Evolutionary conservation across 164 flowering plant species (phyloP).

Genomic region (Tetracentron sinense): DNA sequence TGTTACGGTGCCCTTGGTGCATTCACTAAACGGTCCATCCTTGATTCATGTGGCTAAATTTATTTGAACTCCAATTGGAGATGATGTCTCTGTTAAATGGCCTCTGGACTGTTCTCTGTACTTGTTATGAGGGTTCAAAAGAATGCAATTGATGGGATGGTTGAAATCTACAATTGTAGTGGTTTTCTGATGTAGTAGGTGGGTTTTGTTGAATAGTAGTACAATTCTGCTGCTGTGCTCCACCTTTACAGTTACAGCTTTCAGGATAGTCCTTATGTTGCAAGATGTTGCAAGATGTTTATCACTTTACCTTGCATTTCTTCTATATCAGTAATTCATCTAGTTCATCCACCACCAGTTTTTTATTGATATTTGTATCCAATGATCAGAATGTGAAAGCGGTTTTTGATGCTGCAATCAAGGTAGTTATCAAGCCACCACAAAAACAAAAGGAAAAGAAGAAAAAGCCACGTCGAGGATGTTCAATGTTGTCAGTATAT

Average conservation of each 20-base stretch:
- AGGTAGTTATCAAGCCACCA: slow-evolving; percentile 89
- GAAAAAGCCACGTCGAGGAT: slow-evolving; percentile 63
- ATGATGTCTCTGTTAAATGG: neutral
- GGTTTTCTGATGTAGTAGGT: neutral
- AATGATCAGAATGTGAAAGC: slow-evolving; percentile 85
- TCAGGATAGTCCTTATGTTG: neutral
- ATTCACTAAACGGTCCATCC: no score
- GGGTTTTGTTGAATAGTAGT: neutral
- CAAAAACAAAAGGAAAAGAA: slow-evolving; percentile 75
- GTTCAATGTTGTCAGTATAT: slow-evolving; percentile 57
- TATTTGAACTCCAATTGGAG: neutral
- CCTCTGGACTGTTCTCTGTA: no score
- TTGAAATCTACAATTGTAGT: neutral
- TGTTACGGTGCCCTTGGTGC: neutral
- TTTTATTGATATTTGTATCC: slow-evolving; percentile 1
- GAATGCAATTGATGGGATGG: neutral
- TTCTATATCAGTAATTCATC: neutral
- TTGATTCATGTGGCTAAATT: no score
- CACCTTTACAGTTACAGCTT: neutral
- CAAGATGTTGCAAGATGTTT: neutral
- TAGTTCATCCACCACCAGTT: neutral
- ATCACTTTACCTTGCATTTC: neutral
- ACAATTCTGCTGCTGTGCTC: neutral
- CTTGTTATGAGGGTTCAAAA: no score
- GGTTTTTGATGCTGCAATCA: slow-evolving; percentile 95